Conservation (phyloP, 352 stramenopile genomes). For the Paralagenidium karlingii region DNA sequence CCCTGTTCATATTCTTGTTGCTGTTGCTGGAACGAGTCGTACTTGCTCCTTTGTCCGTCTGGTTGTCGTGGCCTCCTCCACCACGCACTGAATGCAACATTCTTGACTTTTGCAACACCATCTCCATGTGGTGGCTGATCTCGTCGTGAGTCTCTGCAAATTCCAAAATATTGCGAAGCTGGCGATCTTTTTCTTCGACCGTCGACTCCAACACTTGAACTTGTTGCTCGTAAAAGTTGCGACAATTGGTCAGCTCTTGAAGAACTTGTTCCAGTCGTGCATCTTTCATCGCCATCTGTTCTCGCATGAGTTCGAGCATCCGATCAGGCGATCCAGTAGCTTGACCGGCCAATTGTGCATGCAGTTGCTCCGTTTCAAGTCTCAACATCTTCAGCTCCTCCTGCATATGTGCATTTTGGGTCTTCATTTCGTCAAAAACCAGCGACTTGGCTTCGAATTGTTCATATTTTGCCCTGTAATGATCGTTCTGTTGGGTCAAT, state of each 20-base stretch:
- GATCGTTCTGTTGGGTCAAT: slow-evolving; percentile 31
- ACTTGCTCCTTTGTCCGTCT: no score
- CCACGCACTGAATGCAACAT: slow-evolving; percentile 49
- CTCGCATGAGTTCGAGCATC: no score
- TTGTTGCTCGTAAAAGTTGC: slow-evolving; percentile 39
- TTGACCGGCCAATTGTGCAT: no score
- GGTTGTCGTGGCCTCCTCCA: slow-evolving; percentile 15
- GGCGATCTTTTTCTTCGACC: slow-evolving; percentile 30
- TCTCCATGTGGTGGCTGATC: slow-evolving; percentile 27
- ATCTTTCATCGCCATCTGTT: no score
- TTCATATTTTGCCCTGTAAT: slow-evolving; percentile 30
- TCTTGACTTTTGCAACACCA: slow-evolving; percentile 30
- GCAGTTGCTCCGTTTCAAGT: no score
- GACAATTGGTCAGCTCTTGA: slow-evolving; percentile 30
- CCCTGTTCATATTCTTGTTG: no score
- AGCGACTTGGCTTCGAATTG: slow-evolving; percentile 33
- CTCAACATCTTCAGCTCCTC: no score
- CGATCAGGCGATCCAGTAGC: no score
- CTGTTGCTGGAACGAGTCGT: no score
- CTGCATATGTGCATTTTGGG: no score
- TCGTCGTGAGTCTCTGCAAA: slow-evolving; percentile 28
- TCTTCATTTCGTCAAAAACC: slow-evolving; percentile 32
- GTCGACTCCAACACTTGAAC: slow-evolving; percentile 26
- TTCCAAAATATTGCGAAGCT: slow-evolving; percentile 28
- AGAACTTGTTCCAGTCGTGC: slow-evolving; percentile 26